Conservation (phyloP, 2,329 filamentous ascomycete species). For the Cryphonectria japonica region DNA sequence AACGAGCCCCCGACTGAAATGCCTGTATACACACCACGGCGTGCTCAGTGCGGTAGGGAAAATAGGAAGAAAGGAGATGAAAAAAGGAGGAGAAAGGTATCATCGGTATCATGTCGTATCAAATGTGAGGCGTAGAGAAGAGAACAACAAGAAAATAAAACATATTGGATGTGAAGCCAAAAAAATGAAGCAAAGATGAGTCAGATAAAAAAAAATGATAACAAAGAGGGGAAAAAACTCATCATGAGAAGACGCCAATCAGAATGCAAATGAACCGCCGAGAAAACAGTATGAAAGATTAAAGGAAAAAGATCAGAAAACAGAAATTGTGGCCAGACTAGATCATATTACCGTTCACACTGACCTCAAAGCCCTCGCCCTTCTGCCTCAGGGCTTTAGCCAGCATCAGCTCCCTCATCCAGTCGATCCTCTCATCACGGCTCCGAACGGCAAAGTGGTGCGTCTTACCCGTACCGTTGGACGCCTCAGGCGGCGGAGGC, state of each 20-base stretch:
- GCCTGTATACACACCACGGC: slow-evolving; percentile 18
- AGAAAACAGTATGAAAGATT: slow-evolving; percentile 5
- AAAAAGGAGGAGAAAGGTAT: slow-evolving; percentile 27
- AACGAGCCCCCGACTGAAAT: background rate
- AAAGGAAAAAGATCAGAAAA: slow-evolving; percentile 4
- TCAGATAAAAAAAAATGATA: slow-evolving; percentile 12
- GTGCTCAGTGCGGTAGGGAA: background rate
- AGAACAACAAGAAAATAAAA: slow-evolving; percentile 10
- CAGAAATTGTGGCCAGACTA: slow-evolving; percentile 38
- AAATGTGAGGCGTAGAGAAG: slow-evolving; percentile 26
- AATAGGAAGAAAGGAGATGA: slow-evolving; percentile 4
- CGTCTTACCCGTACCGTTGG: slow-evolving; percentile 73
- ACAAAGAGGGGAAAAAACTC: slow-evolving; percentile 16
- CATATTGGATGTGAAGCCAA: background rate
- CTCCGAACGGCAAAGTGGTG: slow-evolving; percentile 92
- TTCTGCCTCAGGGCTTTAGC: slow-evolving; percentile 86
- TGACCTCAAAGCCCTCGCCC: slow-evolving; percentile 80
- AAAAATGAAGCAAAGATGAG: slow-evolving; percentile 22
- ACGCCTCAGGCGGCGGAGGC: slow-evolving; percentile 47
- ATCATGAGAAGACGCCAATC: slow-evolving; percentile 21
- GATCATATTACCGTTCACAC: slow-evolving; percentile 79
- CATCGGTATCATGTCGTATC: slow-evolving; percentile 30
- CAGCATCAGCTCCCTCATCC: slow-evolving; percentile 94
- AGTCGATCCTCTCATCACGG: slow-evolving; percentile 91
- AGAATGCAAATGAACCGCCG: slow-evolving; percentile 25